Evolutionary conservation across 2,329 filamentous ascomycete genomes (phyloP), one percentile per base, ranked within the genome.

Genomic region (Nemania diffusa): DNA sequence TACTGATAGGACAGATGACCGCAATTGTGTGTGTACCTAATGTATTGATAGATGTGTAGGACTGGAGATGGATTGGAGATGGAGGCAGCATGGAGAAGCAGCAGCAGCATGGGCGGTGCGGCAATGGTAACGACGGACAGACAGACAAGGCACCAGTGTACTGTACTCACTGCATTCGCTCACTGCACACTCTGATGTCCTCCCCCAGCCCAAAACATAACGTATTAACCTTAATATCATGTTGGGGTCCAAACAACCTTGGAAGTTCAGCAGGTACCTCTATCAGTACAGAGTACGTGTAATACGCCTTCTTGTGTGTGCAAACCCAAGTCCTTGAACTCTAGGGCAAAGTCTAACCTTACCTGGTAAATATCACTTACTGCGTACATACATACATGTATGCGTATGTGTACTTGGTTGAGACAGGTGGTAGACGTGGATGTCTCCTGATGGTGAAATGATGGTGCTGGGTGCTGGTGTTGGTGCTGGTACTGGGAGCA

Each of bases 381-480:
- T 15, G 37, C 11, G 17, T 40, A 15, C 5, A 40, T 15, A 40
- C 17, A 5, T 11, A 11, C 11, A 40, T 40, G 37, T 40, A 9
- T 40, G 15, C 17, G 37, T 40, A 17, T 15, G 15, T 40, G 37
- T 40, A 40, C 5, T 42, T 50, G 32, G 60, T 53, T 32, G 53
- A 52, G 44, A 53, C 57, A 46, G 34, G 32, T 44, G 59, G 55
- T 65, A 75, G 72, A 76, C 73, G 73, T 73, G 75, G 72, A 73
- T 73, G 69, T 69, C 67, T 69, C 64, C 71, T 72, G 73, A 69
- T 67, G 69, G 67, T 59, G 50, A n/a, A n/a, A n/a, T 62, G 37
- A 55, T 64, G 59, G 53, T 58, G 64, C 37, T 59, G 73, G 72
- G 69, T 73, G 71, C 70, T 67, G 71, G 46, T 53, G n/a, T 48